These are phyloP conservation scores for Niebla homalea DNA, from an alignment of 495 filamentous ascomycete species.

Conservation along the genomic window DNA sequence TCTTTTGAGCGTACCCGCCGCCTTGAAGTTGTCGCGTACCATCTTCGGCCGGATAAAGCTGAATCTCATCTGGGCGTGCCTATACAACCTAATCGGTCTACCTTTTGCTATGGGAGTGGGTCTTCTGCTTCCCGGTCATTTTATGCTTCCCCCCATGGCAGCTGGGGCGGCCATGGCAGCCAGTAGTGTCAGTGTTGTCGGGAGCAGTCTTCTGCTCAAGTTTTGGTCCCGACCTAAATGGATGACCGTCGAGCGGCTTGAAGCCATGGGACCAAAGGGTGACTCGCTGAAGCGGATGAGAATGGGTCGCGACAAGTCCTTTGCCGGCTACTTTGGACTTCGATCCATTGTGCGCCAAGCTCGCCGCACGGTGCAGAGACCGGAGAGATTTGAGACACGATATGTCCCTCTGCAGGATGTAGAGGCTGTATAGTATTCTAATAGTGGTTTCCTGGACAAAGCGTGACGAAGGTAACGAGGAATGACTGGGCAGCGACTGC, in stretches of 20 bases:
- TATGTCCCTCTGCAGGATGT: conserved; percentile 17
- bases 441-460: neutral
- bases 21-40: conserved; percentile 63
- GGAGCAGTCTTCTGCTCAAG: conserved; percentile 69
- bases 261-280: conserved; percentile 14
- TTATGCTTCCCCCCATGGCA: conserved; percentile 83
- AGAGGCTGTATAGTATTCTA: conserved; percentile 11
- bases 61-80: conserved; percentile 81
- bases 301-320: conserved; percentile 3
- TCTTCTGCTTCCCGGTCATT: conserved; percentile 77
- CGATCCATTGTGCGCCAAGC: neutral
- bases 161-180: conserved; percentile 90
- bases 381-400: conserved; percentile 3
- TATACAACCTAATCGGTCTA: conserved; percentile 85
- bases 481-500: neutral
- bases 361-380: neutral
- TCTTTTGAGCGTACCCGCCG: conserved; percentile 79
- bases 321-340: conserved; percentile 4
- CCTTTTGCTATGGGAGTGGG: conserved; percentile 88
- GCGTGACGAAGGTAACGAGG: neutral
- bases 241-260: conserved; percentile 66
- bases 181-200: conserved; percentile 80
- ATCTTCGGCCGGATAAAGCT: conserved; percentile 91
- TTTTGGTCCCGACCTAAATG: conserved; percentile 77
- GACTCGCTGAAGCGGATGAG: conserved; percentile 13